Base-by-base conservation (phyloP, 2,329 filamentous ascomycete species). In the Colletotrichum sp. region DNA sequence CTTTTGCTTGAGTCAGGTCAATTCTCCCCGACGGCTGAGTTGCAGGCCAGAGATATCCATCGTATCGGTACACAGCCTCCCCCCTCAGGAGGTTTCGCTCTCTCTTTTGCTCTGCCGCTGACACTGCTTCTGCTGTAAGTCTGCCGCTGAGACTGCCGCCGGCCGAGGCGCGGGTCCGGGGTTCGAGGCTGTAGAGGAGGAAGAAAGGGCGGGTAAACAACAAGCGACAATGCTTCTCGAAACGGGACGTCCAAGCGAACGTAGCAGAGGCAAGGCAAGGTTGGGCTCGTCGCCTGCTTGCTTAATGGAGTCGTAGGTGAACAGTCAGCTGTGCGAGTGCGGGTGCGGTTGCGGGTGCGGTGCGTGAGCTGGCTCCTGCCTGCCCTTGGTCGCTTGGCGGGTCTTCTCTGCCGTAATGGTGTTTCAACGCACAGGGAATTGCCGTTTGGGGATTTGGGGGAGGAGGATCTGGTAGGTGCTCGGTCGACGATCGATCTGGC, bases 211-310 rank as follows among this genome's bases (percentile, higher is more conserved):
- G 65, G 28, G 8, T 57, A 32, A 34, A 18, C n/a, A 26, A 7
- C n/a, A 69, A 65, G 44, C 59, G 64, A 68, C 44, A n/a, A 76
- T 26, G 21, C 44, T 73, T 73, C 64, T 64, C 59, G 64, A 76
- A 76, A 76, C 65, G 57, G 64, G 74, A 74, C 64, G 59, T 74
- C 70, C 70, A 74, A 69, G 74, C 74, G 74, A 69, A 36, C 57
- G 68, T 36, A 65, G 72, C 24, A 64, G 32, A 39, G 39, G 6
- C 32, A n/a, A 4, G 59, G 59, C 55, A 52, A 52, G 65, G 36
- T 59, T 52, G 44, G 28, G 60, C 16, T 70, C 59, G 44, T n/a
- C 39, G 69, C 44, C 44, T 57, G 69, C 32, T 57, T 57, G 39
- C 4, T 49, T 55, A 34, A 44, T n/a, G 26, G 49, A n/a, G 16